Conservation (phyloP, 306 rosid species). For the Neltuma alba region DNA sequence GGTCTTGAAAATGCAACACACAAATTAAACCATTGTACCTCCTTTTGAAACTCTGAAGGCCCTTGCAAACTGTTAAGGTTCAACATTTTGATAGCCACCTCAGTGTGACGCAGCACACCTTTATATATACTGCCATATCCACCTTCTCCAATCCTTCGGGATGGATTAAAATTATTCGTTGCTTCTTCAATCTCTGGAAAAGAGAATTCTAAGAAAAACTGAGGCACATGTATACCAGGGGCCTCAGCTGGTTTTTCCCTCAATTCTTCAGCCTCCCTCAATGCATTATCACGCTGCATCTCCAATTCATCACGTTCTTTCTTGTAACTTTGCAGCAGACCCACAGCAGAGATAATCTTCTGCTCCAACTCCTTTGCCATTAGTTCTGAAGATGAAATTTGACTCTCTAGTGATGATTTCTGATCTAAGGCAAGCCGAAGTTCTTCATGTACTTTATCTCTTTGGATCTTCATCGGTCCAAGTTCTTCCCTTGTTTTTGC, state of each 20-base stretch:
- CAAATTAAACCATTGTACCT: slow-evolving; percentile 57
- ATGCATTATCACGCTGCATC: slow-evolving; percentile 60
- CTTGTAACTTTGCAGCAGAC: slow-evolving; percentile 52
- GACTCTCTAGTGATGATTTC: slow-evolving; percentile 53
- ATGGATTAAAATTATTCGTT: slow-evolving; percentile 55
- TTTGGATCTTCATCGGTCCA: slow-evolving; percentile 48
- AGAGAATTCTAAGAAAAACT: slow-evolving; percentile 66
- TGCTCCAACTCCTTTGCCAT: slow-evolving; percentile 52
- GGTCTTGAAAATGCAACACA: slow-evolving; percentile 13
- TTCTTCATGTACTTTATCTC: slow-evolving; percentile 53
- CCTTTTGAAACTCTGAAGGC: slow-evolving; percentile 75
- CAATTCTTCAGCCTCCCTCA: slow-evolving; percentile 73
- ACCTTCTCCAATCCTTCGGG: slow-evolving; percentile 85
- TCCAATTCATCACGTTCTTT: slow-evolving; percentile 62
- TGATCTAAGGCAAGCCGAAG: slow-evolving; percentile 55
- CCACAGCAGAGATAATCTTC: slow-evolving; percentile 56
- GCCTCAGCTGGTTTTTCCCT: slow-evolving; percentile 61
- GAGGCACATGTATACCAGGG: slow-evolving; percentile 45
- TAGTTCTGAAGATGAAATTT: slow-evolving; percentile 57
- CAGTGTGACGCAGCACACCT: slow-evolving; percentile 73
- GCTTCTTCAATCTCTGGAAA: slow-evolving; percentile 71
- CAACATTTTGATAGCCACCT: slow-evolving; percentile 79
- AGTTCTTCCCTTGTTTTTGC: slow-evolving; percentile 52
- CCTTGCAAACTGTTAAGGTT: slow-evolving; percentile 67
- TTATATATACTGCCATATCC: slow-evolving; percentile 85